Base-by-base conservation (phyloP, 1,284 basidiomycete genomes). In the Porodaedalea pini region DNA sequence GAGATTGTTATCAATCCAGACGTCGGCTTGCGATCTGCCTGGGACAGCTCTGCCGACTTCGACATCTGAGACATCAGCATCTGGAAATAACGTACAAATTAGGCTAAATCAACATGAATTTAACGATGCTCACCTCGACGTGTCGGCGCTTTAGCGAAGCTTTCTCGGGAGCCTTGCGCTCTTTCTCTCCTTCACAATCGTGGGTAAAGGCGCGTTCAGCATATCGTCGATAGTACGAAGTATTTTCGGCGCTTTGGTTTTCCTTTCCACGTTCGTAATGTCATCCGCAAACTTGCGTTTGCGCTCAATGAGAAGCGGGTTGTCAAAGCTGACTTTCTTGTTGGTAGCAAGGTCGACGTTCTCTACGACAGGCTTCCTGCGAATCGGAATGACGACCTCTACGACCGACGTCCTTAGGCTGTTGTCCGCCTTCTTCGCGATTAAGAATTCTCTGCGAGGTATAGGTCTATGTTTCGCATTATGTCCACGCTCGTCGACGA, bases 1-100 rank as follows among this genome's bases (percentile, higher is more conserved):
- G 27, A 57, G 43, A n/a, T 15, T 27, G 31, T 52, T 50, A 51
- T 52, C 49, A 17, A 47, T 51, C 56, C 56, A 57, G n/a, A 57
- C n/a, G 45, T 47, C 50, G 11, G 23, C 15, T 11, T 17, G 29
- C 7, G 36, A 3, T 19, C 31, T 31, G 34, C 8, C 25, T 32
- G 40, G 19, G 7, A 27, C 6, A 4, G 37, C 39, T 40, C 56
- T 45, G 21, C 51, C 43, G 19, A 57, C 31, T 36, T 57, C 56
- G 6, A 57, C 25, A 15, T 52, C 50, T 17, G 51, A 39, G n/a
- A 36, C 13, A 37, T 52, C 41, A 17, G 19, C 32, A 27, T 44
- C 41, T 43, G 25, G 13, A 34, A 34, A 19, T 3, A 44, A 23
- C 11, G 8, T 13, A 15, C 41, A 45, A 37, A 13, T 21, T 13